Base-by-base conservation (phyloP, 306 rosid genomes). In the Senna tora region DNA sequence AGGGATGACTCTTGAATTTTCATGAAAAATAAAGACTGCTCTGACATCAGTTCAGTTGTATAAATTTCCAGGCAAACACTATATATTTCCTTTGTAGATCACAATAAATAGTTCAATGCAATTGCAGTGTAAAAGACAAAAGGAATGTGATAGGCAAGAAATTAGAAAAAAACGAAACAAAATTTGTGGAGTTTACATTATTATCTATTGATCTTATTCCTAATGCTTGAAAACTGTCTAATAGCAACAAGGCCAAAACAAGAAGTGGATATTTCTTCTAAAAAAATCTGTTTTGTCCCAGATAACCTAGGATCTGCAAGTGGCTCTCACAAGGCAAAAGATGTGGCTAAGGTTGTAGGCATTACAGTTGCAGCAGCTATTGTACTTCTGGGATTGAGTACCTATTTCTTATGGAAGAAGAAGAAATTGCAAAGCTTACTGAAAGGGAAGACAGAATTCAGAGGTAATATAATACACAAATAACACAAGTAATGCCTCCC, bases 401-500 rank as follows among this genome's bases (percentile, higher is more conserved):
- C 84, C 61, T 86, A 15, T 72, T 42, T 78, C n/a, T 42, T 81
- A 62, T 42, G 85, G 69, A 85, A 71, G 75, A 84, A 64, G 80
- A 83, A 73, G 80, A 64, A 65, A 63, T 57, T 75, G 34, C 75
- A 62, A 36, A 50, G 22, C 14, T 36, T 13, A 20, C 25, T 41
- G 13, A 67, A 52, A 36, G 52, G 54, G 46, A 85, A 56, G 42
- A 56, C 69, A 42, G 65, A 19, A 30, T 50, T 19, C 7, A 80
- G 68, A 87, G 89, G 93, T 90, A 84, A 64, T 36, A 3, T 15
- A n/a, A 10, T 34, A 7, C 15, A 34, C 28, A 42, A 36, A 5
- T 59, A 49, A 7, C 15, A 34, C 28, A 42, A 36, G 7, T 59
- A 49, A 10, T 53, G 42, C 41, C 42, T 17, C 45, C 51, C 52